Base-by-base conservation (phyloP, 805 yeast species). In the Hanseniaspora jakobsenii region DNA sequence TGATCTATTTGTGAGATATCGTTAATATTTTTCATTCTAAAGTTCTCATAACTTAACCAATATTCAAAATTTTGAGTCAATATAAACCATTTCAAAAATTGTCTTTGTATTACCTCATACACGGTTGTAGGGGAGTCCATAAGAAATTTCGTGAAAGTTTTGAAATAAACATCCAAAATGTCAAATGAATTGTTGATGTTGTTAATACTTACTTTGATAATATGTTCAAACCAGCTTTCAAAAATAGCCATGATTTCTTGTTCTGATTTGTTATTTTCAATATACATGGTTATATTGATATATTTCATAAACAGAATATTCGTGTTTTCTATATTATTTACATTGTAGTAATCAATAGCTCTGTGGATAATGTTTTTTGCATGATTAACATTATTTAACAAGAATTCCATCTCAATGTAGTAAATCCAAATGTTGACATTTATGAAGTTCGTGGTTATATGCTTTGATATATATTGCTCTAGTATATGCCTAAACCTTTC, bases 391-490 rank as follows among this genome's bases (percentile, higher is more conserved):
- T 80, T 84, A 49, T 75, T 72, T 30, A 71, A 67, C 49, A 77
- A 72, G 35, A 87, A 63, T 62, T 91, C 97, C 30, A 76, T 59
- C 54, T 84, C 86, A 9, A 83, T 72, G 59, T 91, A 89, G 17
- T 83, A 70, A 3, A 78, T 67, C 97, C 98, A 89, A 39, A 89
- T 60, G 4, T 94, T 86, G 2, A 87, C 77, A 56, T 79, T 76
- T 23, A 77, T 73, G 13, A 75, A n/a, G n/a, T n/a, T n/a, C n/a
- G n/a, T n/a, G n/a, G n/a, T n/a, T n/a, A n/a, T 72, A 53, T 84
- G 81, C 7, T 83, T 84, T 42, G 77, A 80, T 26, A 89, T 58
- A 0, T 94, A 93, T 41, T 97, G 67, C 59, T 89, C 98, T 62
- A 81, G 81, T 5, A 91, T 68, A 0, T 95, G 82, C 45, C 97